These are phyloP conservation scores for Aureobasidium uvarum DNA, from an alignment of 2,329 filamentous ascomycete genomes.

Conservation along the genomic window DNA sequence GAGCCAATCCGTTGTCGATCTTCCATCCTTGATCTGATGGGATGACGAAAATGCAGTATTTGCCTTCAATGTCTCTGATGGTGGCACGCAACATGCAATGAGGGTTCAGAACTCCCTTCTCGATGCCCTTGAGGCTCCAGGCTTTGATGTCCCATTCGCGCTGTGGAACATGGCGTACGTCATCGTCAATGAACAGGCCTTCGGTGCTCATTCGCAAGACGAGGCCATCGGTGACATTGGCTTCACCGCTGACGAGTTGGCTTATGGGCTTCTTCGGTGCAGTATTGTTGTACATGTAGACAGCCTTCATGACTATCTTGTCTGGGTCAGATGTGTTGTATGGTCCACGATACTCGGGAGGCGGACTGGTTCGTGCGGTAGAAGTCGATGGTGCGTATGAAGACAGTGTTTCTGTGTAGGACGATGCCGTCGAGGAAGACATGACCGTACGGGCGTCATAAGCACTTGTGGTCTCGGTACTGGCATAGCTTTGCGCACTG, in stretches of 20 bases:
- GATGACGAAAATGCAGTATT: conserved; percentile 61
- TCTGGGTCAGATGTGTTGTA: conserved; percentile 89
- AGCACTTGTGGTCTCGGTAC: conserved; percentile 58
- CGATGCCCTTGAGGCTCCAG: conserved; percentile 91
- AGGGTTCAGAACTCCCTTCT: conserved; percentile 42
- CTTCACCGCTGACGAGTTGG: conserved; percentile 80
- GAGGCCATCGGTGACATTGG: conserved; percentile 84
- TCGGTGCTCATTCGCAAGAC: conserved; percentile 90
- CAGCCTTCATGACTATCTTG: conserved; percentile 93
- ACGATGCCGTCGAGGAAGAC: conserved; percentile 54
- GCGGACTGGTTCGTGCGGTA: conserved; percentile 78
- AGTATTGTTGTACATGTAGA: conserved; percentile 88
- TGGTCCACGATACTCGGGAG: conserved; percentile 70
- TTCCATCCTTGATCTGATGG: conserved; percentile 62
- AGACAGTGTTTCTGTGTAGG: conserved; percentile 34
- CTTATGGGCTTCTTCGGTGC: conserved; percentile 88
- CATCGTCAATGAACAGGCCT: conserved; percentile 95
- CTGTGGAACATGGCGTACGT: conserved; percentile 85
- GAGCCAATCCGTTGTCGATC: conserved; percentile 57
- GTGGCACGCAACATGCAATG: conserved; percentile 56
- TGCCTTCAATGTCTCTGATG: conserved; percentile 59
- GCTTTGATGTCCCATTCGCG: conserved; percentile 98
- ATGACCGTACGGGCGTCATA: conserved; percentile 46
- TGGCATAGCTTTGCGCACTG: conserved; percentile 59
- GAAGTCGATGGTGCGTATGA: conserved; percentile 77